phyloP scores from a whole-genome alignment of 345 rosid species.

The Physaria fendleri region DNA sequence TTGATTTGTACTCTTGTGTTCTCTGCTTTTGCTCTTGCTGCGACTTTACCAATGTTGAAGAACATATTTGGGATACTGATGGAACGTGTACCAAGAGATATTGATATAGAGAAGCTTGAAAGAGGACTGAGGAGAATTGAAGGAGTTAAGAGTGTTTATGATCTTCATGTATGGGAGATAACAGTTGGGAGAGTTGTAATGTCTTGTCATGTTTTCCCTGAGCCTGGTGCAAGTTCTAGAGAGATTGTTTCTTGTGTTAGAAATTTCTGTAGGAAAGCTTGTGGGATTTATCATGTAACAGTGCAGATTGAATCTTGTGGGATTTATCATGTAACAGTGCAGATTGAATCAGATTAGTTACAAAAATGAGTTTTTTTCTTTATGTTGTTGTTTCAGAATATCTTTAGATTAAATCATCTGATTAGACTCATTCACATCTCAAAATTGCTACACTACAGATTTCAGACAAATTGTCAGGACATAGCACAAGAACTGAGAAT shows the following conservation, averaged over 20 bases:
- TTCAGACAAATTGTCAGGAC: too few species aligned
- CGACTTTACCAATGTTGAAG: constrained; percentile 60
- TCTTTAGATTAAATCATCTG: too few species aligned
- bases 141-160: constrained; percentile 55
- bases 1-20: constrained; percentile 60
- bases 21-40: constrained; percentile 44
- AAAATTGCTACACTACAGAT: too few species aligned
- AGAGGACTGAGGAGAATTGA: constrained; percentile 39
- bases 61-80: constrained; percentile 50
- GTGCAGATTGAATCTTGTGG: too few species aligned
- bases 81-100: constrained; percentile 60
- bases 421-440: too few species aligned
- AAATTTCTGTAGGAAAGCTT: constrained; percentile 45
- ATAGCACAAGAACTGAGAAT: too few species aligned
- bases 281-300: constrained; percentile 61
- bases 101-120: constrained; percentile 40
- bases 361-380: neutral
- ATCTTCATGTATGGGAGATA: constrained; percentile 78
- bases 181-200: constrained; percentile 59
- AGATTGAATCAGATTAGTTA: constrained; percentile 50
- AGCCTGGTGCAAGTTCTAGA: constrained; percentile 41
- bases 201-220: constrained; percentile 60
- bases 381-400: neutral
- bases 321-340: too few species aligned
- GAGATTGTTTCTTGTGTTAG: constrained; percentile 43